Conservation (phyloP, 495 filamentous ascomycete species). For the Penicillium subrubescens region DNA sequence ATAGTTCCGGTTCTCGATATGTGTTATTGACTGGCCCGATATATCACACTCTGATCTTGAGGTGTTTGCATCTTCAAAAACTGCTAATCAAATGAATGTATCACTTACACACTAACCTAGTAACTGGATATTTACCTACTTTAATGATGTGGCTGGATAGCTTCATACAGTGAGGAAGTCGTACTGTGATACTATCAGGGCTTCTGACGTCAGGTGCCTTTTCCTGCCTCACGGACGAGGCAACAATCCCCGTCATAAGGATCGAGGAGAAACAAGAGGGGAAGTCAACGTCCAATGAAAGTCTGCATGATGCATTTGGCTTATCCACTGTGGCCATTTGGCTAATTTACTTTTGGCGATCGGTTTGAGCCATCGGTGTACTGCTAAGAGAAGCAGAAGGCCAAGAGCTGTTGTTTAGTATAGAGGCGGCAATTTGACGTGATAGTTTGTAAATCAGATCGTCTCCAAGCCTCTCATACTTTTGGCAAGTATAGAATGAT, state of each 20-base stretch:
- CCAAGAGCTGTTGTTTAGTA: neutral
- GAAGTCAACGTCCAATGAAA: neutral
- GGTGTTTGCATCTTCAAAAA: no score
- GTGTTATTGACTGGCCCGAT: no score
- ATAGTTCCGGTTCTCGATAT: no score
- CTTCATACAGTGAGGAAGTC: neutral
- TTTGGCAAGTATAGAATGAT: neutral
- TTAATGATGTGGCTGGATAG: neutral
- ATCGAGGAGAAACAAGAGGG: neutral
- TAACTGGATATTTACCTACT: no score
- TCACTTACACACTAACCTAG: no score
- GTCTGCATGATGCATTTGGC: neutral
- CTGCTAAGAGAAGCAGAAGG: neutral
- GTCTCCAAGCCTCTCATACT: neutral
- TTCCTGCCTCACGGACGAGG: slow-evolving; percentile 16
- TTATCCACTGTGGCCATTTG: slow-evolving; percentile 2
- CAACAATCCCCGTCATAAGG: neutral
- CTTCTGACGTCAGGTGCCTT: slow-evolving; percentile 27
- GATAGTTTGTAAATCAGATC: neutral
- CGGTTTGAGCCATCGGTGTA: neutral
- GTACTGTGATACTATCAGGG: neutral
- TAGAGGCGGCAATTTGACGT: neutral
- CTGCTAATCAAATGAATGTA: no score
- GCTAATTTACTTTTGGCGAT: neutral
- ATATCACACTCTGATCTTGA: no score